Evolutionary conservation across 1,139 yeast species (phyloP).

Genomic region (Debaryomyces fabryi): DNA sequence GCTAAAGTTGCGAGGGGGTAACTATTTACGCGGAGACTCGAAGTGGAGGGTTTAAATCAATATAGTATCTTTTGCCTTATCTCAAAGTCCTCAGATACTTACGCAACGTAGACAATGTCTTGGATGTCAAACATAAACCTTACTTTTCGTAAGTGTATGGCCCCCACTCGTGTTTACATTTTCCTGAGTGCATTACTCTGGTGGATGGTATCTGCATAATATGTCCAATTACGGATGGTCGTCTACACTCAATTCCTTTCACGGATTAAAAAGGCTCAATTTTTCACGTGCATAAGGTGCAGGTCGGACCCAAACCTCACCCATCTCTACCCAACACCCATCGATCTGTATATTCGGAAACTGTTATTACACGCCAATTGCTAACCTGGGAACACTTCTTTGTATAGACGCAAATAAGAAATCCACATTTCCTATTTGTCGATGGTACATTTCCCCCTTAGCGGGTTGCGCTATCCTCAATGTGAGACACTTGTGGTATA

Average conservation of each 20-base stretch:
- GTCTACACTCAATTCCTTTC: not conserved
- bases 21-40: too few relatives aligned
- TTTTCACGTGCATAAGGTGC: not conserved
- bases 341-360: too few relatives aligned
- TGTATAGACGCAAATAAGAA: too few relatives aligned
- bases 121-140: not conserved
- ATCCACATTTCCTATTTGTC: too few relatives aligned
- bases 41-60: too few relatives aligned
- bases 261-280: not conserved
- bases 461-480: not conserved
- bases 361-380: too few relatives aligned
- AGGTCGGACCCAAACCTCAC: not conserved
- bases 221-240: not conserved
- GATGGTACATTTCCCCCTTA: not conserved
- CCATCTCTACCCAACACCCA: too few relatives aligned
- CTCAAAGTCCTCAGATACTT: not conserved
- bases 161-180: not conserved
- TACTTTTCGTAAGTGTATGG: too few relatives aligned
- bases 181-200: not conserved
- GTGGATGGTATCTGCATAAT: not conserved
- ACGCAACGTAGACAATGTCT: not conserved
- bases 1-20: not conserved
- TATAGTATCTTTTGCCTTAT: too few relatives aligned
- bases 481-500: not conserved
- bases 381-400: too few relatives aligned